Evolutionary conservation across 2,329 filamentous ascomycete genomes (phyloP).

Genomic region (Verticillium albo-atrum): DNA sequence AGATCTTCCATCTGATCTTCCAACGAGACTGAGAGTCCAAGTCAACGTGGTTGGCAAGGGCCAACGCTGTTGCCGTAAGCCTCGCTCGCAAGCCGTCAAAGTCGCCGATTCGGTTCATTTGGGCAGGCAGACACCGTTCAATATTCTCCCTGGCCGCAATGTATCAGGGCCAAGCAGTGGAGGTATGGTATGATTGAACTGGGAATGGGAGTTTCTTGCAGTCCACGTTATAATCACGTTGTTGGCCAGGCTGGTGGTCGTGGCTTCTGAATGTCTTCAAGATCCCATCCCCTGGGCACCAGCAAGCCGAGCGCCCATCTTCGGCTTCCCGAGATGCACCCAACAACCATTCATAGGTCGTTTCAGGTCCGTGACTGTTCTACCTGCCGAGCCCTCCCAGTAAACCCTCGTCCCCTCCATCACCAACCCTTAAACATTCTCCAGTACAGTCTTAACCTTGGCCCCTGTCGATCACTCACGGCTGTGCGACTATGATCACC

Average conservation of each 20-base stretch:
- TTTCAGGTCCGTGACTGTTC: not conserved
- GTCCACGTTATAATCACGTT: too few species aligned
- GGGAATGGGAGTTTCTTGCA: too few species aligned
- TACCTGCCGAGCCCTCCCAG: not conserved
- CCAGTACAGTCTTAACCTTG: not conserved
- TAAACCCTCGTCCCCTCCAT: not conserved
- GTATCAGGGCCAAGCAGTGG: not conserved
- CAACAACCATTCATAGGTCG: not conserved
- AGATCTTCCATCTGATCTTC: not conserved
- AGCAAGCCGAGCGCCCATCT: not conserved
- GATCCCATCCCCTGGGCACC: too few species aligned
- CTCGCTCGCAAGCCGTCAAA: not conserved
- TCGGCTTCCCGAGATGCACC: not conserved
- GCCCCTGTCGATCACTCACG: not conserved
- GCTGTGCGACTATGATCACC: not conserved
- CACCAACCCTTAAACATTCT: not conserved
- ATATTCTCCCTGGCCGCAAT: not conserved
- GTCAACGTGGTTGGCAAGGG: not conserved
- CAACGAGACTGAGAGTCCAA: not conserved
- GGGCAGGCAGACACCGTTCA: not conserved
- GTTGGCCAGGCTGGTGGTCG: too few species aligned
- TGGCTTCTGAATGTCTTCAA: too few species aligned
- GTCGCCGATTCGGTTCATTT: not conserved
- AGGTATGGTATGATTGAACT: too few species aligned
- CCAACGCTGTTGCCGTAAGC: not conserved